Percentiles rank a stretch among this genome's conserved stretches.
Conservation (phyloP, 1,284 basidiomycete genomes). For the Ustilago loliicola region DNA sequence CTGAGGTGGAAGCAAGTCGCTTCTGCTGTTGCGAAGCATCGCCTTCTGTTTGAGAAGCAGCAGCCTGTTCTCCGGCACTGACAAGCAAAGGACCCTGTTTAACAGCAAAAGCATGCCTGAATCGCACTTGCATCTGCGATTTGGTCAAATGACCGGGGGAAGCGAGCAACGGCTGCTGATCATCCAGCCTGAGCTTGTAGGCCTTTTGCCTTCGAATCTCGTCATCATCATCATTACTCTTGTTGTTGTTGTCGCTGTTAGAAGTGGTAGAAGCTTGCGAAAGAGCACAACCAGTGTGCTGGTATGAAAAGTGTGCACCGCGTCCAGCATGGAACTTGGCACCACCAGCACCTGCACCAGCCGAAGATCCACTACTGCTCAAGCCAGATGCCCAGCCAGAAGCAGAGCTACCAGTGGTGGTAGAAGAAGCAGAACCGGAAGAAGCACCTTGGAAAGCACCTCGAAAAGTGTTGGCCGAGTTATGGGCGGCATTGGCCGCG, state of each 20-base stretch:
- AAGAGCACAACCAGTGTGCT: constrained; percentile 56
- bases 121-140: constrained; percentile 49
- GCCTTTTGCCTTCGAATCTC: constrained; percentile 42
- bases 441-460: constrained; percentile 54
- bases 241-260: constrained; percentile 43
- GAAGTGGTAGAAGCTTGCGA: constrained; percentile 52
- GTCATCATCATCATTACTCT: constrained; percentile 54
- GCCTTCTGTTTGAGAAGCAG: neutral
- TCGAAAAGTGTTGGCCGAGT: constrained; percentile 54
- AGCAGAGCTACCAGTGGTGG: constrained; percentile 38
- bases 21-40: constrained; percentile 11
- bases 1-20: constrained; percentile 24
- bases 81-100: constrained; percentile 39
- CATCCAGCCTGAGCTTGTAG: constrained; percentile 44
- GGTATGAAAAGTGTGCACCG: constrained; percentile 60
- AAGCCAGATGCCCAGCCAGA: constrained; percentile 56
- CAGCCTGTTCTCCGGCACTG: constrained; percentile 13
- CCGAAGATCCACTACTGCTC: constrained; percentile 51
- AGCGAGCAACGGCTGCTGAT: constrained; percentile 18
- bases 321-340: constrained; percentile 65
- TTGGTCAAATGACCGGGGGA: constrained; percentile 33
- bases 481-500: constrained; percentile 57
- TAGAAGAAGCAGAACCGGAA: constrained; percentile 30
- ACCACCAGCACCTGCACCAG: constrained; percentile 59
- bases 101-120: constrained; percentile 46